A percentile compares a stretch with the other conserved stretches of the same genome.
These are phyloP conservation scores for Nakaseomyces uthaithaninus DNA, from an alignment of 1,139 yeast species.

Conservation along the genomic window DNA sequence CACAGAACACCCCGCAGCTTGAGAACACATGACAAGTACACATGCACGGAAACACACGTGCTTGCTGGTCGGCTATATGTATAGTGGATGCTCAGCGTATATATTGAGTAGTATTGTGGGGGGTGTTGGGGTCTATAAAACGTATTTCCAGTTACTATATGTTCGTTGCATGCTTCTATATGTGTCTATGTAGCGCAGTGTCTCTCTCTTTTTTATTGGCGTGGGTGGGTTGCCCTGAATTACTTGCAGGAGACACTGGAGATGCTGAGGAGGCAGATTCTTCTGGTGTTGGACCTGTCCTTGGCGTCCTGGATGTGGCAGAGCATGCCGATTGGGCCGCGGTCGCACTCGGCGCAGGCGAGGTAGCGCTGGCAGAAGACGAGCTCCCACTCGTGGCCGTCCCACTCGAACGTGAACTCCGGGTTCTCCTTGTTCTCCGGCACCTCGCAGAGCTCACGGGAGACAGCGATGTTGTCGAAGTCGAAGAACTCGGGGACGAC, in stretches of 20 bases:
- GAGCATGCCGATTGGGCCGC: constrained; percentile 59
- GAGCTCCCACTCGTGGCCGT: constrained; percentile 16
- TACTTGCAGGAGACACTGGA: constrained; percentile 12
- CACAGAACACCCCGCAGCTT: too few species aligned
- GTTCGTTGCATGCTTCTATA: too few species aligned
- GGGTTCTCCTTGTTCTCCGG: constrained; percentile 1
- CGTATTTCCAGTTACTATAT: too few species aligned
- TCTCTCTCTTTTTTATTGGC: neutral
- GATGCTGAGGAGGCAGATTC: constrained; percentile 20
- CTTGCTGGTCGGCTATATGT: too few species aligned
- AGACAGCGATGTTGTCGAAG: constrained; percentile 70
- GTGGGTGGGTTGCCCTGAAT: neutral
- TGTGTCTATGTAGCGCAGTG: too few species aligned
- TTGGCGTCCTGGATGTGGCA: constrained; percentile 38
- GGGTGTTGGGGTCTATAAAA: too few species aligned
- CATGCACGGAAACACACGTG: too few species aligned
- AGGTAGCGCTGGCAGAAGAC: constrained; percentile 43
- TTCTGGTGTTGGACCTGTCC: constrained; percentile 18
- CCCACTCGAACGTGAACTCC: constrained; percentile 9
- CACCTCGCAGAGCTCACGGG: constrained; percentile 38
- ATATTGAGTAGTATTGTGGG: too few species aligned
- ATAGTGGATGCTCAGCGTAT: too few species aligned
- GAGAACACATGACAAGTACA: too few species aligned
- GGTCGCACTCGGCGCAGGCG: constrained; percentile 66
- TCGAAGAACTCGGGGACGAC: constrained; percentile 58